Evolutionary conservation across 2,329 filamentous ascomycete species (phyloP).

Genomic region (Fusarium sterilihyphosum): DNA sequence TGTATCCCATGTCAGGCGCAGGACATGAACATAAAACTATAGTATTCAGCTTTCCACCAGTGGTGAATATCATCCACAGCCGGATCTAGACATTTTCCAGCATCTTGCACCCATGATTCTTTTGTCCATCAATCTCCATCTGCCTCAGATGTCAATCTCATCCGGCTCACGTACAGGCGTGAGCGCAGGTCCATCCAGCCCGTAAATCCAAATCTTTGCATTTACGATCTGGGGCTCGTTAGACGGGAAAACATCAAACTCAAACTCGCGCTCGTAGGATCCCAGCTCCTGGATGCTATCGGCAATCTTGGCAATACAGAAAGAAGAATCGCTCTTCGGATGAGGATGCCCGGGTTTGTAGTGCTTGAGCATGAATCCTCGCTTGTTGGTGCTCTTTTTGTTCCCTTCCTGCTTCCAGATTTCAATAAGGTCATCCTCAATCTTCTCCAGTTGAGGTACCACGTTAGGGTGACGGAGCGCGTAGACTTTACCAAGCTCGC

Average conservation of each 20-base stretch:
- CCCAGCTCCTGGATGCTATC: neutral
- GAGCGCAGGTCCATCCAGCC: neutral
- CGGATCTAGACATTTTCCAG: accelerated
- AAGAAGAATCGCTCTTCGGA: neutral
- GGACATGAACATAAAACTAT: too few relatives aligned
- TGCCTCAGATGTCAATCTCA: neutral
- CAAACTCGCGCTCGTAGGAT: neutral
- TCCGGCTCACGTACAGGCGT: neutral
- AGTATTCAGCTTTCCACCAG: too few relatives aligned
- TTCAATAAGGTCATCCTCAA: neutral
- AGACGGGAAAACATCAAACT: neutral
- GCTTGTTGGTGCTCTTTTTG: neutral
- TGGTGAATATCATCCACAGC: too few relatives aligned
- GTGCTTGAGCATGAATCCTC: neutral
- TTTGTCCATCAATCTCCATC: accelerated
- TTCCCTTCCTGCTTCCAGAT: neutral
- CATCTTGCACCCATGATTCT: accelerated
- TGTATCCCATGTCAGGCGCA: too few relatives aligned
- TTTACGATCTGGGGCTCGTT: neutral
- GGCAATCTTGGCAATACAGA: neutral
- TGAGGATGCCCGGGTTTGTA: neutral
- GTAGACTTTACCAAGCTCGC: neutral
- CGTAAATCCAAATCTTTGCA: neutral
- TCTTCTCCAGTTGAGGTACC: neutral
- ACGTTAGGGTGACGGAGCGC: neutral